These are phyloP conservation scores for Mercurialis annua DNA, from an alignment of 345 rosid genomes.

Conservation along the genomic window DNA sequence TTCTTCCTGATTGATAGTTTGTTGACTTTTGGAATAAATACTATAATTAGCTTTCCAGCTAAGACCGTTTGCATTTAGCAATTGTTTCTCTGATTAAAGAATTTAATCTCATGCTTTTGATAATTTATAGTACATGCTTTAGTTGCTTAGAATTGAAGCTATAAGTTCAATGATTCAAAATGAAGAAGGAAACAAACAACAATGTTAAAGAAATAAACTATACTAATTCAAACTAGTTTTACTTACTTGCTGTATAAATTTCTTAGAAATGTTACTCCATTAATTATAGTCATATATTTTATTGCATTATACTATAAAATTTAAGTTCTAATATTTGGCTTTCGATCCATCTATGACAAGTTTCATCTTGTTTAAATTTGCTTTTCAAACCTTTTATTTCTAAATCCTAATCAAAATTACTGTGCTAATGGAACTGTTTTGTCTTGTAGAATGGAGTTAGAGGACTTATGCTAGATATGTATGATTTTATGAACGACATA, in stretches of 20 bases:
- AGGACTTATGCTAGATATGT: constrained; percentile 90
- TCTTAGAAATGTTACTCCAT: neutral
- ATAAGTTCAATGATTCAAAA: neutral
- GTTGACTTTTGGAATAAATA: neutral
- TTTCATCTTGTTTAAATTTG: neutral
- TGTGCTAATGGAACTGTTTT: constrained; percentile 1
- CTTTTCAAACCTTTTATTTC: neutral
- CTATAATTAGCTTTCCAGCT: neutral
- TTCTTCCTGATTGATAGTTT: neutral
- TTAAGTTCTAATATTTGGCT: neutral
- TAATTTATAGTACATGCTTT: neutral
- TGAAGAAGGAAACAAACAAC: neutral
- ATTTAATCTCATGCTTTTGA: neutral
- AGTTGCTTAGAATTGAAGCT: neutral
- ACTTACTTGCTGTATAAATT: neutral
- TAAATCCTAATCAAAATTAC: neutral
- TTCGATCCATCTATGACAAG: neutral
- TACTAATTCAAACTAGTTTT: neutral
- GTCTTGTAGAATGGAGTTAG: constrained; percentile 80
- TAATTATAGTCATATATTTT: neutral
- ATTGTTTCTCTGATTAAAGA: neutral
- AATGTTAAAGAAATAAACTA: neutral
- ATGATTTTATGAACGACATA: constrained; percentile 69
- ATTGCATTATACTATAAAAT: neutral
- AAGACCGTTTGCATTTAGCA: neutral